A percentile compares a stretch with the other conserved stretches of the same genome.
These are phyloP conservation scores for Boechera retrofracta DNA, from an alignment of 345 rosid species.

Conservation along the genomic window DNA sequence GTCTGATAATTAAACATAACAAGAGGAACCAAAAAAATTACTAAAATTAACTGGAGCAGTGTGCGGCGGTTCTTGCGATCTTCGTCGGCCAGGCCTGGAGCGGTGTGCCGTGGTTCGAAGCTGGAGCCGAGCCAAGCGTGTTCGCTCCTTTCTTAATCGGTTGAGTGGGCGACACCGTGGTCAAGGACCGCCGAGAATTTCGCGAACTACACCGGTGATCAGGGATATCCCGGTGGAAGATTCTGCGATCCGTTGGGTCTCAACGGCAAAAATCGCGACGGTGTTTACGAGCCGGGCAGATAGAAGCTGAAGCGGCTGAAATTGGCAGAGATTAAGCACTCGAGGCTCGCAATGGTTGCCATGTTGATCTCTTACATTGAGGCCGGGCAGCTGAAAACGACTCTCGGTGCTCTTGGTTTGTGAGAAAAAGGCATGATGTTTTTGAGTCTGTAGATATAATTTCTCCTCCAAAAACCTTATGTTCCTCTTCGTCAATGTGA, in stretches of 20 bases:
- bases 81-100: slow-evolving; percentile 97
- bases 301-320: slow-evolving; percentile 90
- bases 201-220: slow-evolving; percentile 84
- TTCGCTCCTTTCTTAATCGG: slow-evolving; percentile 87
- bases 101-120: slow-evolving; percentile 96
- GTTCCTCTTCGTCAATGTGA: slow-evolving; percentile 29
- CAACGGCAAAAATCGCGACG: slow-evolving; percentile 68
- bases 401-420: slow-evolving; percentile 94
- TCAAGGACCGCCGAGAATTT: slow-evolving; percentile 89
- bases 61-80: slow-evolving; percentile 77
- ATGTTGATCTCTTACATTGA: slow-evolving; percentile 96
- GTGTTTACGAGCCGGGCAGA: slow-evolving; percentile 72
- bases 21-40: neutral
- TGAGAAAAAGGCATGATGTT: slow-evolving; percentile 45
- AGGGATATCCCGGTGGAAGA: slow-evolving; percentile 97
- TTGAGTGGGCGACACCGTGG: slow-evolving; percentile 99
- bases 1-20: neutral
- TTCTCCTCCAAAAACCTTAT: slow-evolving; percentile 36
- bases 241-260: slow-evolving; percentile 87
- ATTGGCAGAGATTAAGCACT: slow-evolving; percentile 95
- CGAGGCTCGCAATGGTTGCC: slow-evolving; percentile 93
- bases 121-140: slow-evolving; percentile 89
- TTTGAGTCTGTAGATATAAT: slow-evolving; percentile 42
- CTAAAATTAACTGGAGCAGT: no score
- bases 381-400: slow-evolving; percentile 97